Base-by-base conservation (phyloP, 805 yeast species). In the Saturnispora kantuleensis region DNA sequence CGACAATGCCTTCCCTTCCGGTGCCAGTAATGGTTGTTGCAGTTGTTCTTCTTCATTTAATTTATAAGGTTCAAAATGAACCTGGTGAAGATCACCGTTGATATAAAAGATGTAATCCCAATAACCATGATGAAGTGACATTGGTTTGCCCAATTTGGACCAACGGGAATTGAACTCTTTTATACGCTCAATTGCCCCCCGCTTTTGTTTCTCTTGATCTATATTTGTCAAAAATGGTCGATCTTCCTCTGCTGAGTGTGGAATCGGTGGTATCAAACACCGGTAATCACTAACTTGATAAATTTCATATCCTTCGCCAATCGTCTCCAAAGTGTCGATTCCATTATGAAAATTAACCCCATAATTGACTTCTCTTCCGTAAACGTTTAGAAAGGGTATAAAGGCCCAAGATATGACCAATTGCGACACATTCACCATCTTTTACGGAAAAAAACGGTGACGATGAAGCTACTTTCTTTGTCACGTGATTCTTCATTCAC, bases 61-160 rank as follows among this genome's bases (percentile, higher is more conserved):
- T 11, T 21, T 21, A 21, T 21, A 21, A 8, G 31, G 18, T 32
- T 35, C 44, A 5, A 21, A 39, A 37, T 54, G 55, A 41, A 33
- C 38, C 39, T 54, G 57, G 8, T 35, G 28, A 3, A 54, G 35
- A 10, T 41, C 46, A 3, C 41, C 18, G 15, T 45, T 36, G 44
- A 46, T 49, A 35, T 49, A 41, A n/a, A 46, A 37, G 5, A 41
- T 11, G 33, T 54, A 54, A 10, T 43, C 45, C 57, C 57, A 54
- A 41, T 47, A 54, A 5, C 52, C 54, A 6, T 34, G 42, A 15
- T 44, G 35, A n/a, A 36, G 31, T 16, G 35, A 42, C 1, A 50
- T 38, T 38, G 46, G 37, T 8, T 30, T 15, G 11, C 30, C 38
- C 12, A 36, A 35, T 11, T 45, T 35, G 2, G 9, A n/a, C 6